phyloP scores from a whole-genome alignment of 805 yeast species.

The Metschnikowia hibisci region DNA sequence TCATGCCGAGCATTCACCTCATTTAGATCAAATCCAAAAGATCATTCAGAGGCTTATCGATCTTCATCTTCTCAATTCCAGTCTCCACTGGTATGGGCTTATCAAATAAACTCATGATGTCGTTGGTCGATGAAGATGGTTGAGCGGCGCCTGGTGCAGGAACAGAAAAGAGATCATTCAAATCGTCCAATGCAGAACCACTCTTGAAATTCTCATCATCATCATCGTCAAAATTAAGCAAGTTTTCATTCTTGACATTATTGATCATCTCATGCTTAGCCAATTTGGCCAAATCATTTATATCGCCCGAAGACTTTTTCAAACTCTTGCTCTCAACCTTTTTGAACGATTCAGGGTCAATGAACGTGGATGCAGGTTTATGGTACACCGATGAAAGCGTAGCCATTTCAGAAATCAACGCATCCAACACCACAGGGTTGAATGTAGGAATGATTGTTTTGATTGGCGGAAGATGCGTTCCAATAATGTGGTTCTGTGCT shows the following conservation, averaged over 20 bases:
- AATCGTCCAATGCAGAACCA: constrained; percentile 57
- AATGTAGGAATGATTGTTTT: constrained; percentile 68
- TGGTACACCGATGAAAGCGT: constrained; percentile 87
- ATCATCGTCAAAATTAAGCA: constrained; percentile 81
- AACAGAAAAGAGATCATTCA: constrained; percentile 64
- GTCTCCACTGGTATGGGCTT: constrained; percentile 8
- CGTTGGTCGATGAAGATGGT: constrained; percentile 28
- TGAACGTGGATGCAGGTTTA: constrained; percentile 68
- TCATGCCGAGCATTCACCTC: no score
- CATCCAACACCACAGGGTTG: constrained; percentile 63
- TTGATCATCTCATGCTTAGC: constrained; percentile 73
- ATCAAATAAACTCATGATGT: constrained; percentile 46
- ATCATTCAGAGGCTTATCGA: constrained; percentile 22
- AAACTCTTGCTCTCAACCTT: constrained; percentile 15
- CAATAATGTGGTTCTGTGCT: constrained; percentile 49
- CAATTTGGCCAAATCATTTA: constrained; percentile 72
- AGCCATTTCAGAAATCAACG: constrained; percentile 70
- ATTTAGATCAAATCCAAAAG: constrained; percentile 36
- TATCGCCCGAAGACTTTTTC: constrained; percentile 28
- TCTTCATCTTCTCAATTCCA: constrained; percentile 13
- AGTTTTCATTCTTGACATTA: constrained; percentile 67
- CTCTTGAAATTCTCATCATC: constrained; percentile 8
- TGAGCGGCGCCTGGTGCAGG: constrained; percentile 21
- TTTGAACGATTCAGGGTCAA: constrained; percentile 35
- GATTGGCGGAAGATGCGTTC: constrained; percentile 65